phyloP scores from a whole-genome alignment of 2,329 filamentous ascomycete genomes.

The Ascochyta rabiei region DNA sequence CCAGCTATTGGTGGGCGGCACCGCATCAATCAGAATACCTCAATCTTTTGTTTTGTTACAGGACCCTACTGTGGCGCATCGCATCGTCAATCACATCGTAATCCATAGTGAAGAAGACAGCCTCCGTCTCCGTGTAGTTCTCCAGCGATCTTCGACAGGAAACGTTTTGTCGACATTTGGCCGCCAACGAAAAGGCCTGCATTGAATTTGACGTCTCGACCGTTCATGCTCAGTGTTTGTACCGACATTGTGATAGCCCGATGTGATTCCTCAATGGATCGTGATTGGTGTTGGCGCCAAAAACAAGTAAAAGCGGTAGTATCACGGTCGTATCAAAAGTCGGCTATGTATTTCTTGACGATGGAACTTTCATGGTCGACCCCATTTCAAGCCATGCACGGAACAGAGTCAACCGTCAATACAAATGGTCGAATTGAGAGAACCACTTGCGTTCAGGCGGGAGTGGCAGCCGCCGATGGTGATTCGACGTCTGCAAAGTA shows the following conservation, averaged over 20 bases:
- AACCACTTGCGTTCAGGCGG: neutral
- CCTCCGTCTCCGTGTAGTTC: constrained; percentile 48
- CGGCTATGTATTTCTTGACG: neutral
- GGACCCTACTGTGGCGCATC: constrained; percentile 8
- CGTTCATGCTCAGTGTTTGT: constrained; percentile 15
- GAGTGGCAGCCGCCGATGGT: neutral
- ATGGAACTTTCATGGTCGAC: too few species aligned
- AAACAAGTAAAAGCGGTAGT: neutral
- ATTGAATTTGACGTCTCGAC: constrained; percentile 13
- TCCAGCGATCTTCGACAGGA: constrained; percentile 40
- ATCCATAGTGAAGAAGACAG: constrained; percentile 27
- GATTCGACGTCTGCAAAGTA: neutral
- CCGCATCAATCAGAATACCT: too few species aligned
- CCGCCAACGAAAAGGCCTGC: constrained; percentile 55
- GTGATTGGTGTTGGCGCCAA: neutral
- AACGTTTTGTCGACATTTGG: constrained; percentile 27
- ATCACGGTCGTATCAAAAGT: neutral
- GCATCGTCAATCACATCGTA: too few species aligned
- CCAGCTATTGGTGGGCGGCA: too few species aligned
- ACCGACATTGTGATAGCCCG: constrained; percentile 1
- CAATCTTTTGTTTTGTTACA: too few species aligned
- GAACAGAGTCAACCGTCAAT: neutral
- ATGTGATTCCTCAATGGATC: neutral
- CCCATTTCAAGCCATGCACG: neutral
- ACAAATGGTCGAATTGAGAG: neutral